Evolutionary conservation across 805 yeast species (phyloP), one percentile per base, ranked within the genome.

Genomic region (Starmerella gropengiesseri): DNA sequence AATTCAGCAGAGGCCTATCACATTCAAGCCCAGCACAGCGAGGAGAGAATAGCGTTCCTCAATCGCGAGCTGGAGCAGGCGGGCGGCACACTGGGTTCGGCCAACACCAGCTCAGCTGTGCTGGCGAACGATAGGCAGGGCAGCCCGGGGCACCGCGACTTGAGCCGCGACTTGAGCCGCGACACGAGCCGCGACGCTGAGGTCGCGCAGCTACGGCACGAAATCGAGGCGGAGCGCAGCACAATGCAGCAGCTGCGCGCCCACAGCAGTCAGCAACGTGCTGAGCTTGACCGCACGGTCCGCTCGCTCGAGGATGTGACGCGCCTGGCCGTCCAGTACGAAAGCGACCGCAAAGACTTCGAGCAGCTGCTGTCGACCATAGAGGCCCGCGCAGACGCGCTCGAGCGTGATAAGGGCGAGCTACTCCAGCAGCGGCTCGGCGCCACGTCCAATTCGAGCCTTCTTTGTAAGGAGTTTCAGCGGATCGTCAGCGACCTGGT

Each of bases 301-400:
- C 45, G 37, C 34, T 51, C 60, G 9, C 53, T 62, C 12, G 66
- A 62, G 31, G 64, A 62, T 23, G 57, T 62, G 22, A 62, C 66
- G n/a, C 44, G 54, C 16, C 55, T 62, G 41, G 58, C 66, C 2
- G 64, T 62, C 17, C 59, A 54, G 36, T 57, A 58, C 34, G 66
- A 62, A 37, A 44, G 58, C 20, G 61, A 59, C 37, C 52, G 60
- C 4, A 18, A 35, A 1, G 42, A 44, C 14, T 37, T 39, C 29
- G 48, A 41, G 29, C 38, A 36, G 42, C 37, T 49, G 5, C 29
- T 54, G 12, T 41, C 44, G 14, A 45, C 48, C 21, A 51, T 61
- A 25, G 62, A 60, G 30, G 29, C 41, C 5, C 51, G 47, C 31
- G 53, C 59, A n/a, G 43, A 44, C 29, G 50, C 50, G 9, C 48